Conservation (phyloP, 805 yeast genomes). For the Kazachstania martiniae region DNA sequence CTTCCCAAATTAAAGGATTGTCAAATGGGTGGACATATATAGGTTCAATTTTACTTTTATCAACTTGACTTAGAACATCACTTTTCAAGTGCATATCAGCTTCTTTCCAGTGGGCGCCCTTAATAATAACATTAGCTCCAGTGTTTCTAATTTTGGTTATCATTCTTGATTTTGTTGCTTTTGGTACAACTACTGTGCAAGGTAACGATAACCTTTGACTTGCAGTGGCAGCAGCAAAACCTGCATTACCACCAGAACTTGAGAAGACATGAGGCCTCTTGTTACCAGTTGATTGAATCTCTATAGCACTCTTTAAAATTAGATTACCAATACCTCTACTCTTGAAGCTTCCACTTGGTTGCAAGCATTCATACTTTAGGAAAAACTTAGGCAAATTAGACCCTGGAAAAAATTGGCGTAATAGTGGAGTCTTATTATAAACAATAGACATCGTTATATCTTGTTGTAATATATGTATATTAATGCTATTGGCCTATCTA, state of each 20-base stretch:
- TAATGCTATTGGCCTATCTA: neutral
- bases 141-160: slow-evolving; percentile 25
- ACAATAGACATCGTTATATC: slow-evolving; percentile 12
- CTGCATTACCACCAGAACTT: slow-evolving; percentile 40
- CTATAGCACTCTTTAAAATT: slow-evolving; percentile 27
- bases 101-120: slow-evolving; percentile 39
- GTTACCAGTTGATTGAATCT: slow-evolving; percentile 18
- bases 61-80: slow-evolving; percentile 18
- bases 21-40: slow-evolving; percentile 49
- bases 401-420: slow-evolving; percentile 12
- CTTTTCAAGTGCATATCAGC: slow-evolving; percentile 37
- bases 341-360: slow-evolving; percentile 50
- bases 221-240: slow-evolving; percentile 41
- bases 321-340: slow-evolving; percentile 44
- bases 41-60: slow-evolving; percentile 19
- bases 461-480: neutral
- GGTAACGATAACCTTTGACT: slow-evolving; percentile 29
- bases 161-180: slow-evolving; percentile 36
- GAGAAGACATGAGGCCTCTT: slow-evolving; percentile 34
- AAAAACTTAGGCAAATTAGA: slow-evolving; percentile 26
- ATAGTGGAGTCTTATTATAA: slow-evolving; percentile 16
- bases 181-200: slow-evolving; percentile 52
- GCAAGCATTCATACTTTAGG: slow-evolving; percentile 41
- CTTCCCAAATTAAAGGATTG: slow-evolving; percentile 42
- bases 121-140: slow-evolving; percentile 41